Conservation (phyloP, 2,329 filamentous ascomycete species). For the Aspergillus ibericus region DNA sequence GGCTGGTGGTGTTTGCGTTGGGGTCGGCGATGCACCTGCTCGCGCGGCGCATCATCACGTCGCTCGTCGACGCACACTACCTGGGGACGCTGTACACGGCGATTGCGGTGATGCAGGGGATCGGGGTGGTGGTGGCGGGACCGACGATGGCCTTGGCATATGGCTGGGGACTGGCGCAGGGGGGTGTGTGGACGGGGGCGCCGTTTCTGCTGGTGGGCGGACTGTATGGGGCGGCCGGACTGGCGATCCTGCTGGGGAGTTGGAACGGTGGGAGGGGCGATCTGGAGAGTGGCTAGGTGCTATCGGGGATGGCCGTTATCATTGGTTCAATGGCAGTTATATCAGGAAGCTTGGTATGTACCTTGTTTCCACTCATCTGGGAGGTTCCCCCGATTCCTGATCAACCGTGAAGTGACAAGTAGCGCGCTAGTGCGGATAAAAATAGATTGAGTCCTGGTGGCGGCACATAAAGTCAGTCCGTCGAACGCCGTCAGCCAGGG, state of each 20-base stretch:
- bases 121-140: conserved; percentile 25
- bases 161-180: not conserved
- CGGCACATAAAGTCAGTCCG: no score
- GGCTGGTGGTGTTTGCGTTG: conserved; percentile 23
- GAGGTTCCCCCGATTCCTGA: no score
- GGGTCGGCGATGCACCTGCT: conserved; percentile 24
- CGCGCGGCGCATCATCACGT: conserved; percentile 28
- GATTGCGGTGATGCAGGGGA: conserved; percentile 23
- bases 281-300: not conserved
- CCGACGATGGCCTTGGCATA: conserved; percentile 11
- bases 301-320: not conserved
- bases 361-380: no score
- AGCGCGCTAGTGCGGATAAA: no score
- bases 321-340: no score
- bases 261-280: not conserved
- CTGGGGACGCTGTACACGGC: conserved; percentile 32
- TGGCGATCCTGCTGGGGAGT: not conserved
- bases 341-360: no score
- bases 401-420: no score
- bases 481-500: no score
- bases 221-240: not conserved
- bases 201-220: not conserved
- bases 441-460: no score
- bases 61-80: conserved; percentile 26
- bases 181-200: not conserved